Evolutionary conservation across 2,329 filamentous ascomycete species (phyloP), one percentile per base, ranked within the genome.

Genomic region (Botryotinia convoluta): DNA sequence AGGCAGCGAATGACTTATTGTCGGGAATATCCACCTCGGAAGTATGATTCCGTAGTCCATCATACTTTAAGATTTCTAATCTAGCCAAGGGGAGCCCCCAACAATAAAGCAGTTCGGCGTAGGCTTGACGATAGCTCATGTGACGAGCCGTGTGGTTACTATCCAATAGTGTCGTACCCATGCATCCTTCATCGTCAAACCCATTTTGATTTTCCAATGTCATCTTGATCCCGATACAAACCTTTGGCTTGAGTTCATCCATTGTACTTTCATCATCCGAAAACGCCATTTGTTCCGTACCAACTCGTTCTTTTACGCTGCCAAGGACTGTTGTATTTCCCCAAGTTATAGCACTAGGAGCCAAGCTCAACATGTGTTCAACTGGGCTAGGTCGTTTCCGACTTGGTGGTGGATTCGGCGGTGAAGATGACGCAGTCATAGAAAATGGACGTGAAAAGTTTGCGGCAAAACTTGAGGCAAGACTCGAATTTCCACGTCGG

Each of bases 11-110:
- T 1, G 78, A 76, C 68, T 78, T 78, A 44, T 79, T 80, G 1
- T 79, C 78, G 8, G 75, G 61, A 35, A 79, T 74, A 32, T 81
- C 78, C 60, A 75, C 35, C 72, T 79, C 77, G 64, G 77, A 75
- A 32, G 79, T 80, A 65, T 86, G 84, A 39, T 87, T 86, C 72
- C 87, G 87, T 57, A 92, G 82, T 6, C 88, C 86, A 75, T 91
- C 91, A 78, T 92, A 92, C 78, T 92, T 92, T 82, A 92, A 85
- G 42, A 92, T 87, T 79, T 92, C 90, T 1, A 92, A 85, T 29
- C 90, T 85, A 45, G 88, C 85, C 7, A 92, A 82, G 0, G 89
- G 89, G 72, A 90, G 86, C 3, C 85, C 84, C 90, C 90, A 92
- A 82, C 89, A 87, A 76, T 90, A 90, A 5, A 92, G 84, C 81